Conservation (phyloP, 225 moss, liverwort and hornwort genomes). For the Anthoceros angustus region DNA sequence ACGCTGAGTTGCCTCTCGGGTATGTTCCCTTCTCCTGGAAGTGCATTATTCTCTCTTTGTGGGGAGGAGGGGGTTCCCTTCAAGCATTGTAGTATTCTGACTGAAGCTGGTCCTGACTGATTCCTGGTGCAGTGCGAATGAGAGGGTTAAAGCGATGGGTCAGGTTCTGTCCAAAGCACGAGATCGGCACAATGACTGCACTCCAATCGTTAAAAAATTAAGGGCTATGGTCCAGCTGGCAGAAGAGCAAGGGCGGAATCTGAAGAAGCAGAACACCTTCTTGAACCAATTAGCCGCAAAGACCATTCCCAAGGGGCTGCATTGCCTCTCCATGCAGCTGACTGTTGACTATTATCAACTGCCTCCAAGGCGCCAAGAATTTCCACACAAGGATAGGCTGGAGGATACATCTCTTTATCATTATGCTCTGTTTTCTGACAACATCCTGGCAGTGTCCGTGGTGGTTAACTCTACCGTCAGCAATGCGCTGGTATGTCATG, state of each 20-base stretch:
- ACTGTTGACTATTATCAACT: conserved; percentile 38
- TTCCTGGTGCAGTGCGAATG: conserved; percentile 25
- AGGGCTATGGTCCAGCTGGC: conserved; percentile 53
- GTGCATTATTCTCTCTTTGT: not conserved
- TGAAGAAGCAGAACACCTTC: conserved; percentile 51
- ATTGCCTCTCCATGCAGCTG: conserved; percentile 48
- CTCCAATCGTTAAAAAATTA: conserved; percentile 35
- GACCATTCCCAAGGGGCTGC: conserved; percentile 42
- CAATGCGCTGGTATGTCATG: conserved; percentile 27
- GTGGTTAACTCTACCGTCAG: conserved; percentile 46
- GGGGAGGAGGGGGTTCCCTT: too few relatives aligned
- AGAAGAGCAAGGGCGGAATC: conserved; percentile 34
- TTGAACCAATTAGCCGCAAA: conserved; percentile 49
- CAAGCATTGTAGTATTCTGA: not conserved
- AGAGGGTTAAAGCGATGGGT: conserved; percentile 48
- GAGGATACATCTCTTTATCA: conserved; percentile 35
- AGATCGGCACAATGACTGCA: conserved; percentile 28
- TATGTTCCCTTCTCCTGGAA: conserved; percentile 10
- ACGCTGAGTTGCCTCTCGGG: conserved; percentile 36
- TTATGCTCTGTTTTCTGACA: conserved; percentile 52
- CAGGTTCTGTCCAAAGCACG: conserved; percentile 34
- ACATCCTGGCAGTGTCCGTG: conserved; percentile 48
- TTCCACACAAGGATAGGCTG: conserved; percentile 26
- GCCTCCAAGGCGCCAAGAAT: conserved; percentile 22
- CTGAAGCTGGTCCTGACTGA: not conserved